These are phyloP conservation scores for Suillus weaverae DNA, from an alignment of 768 basidiomycete genomes.

Conservation along the genomic window DNA sequence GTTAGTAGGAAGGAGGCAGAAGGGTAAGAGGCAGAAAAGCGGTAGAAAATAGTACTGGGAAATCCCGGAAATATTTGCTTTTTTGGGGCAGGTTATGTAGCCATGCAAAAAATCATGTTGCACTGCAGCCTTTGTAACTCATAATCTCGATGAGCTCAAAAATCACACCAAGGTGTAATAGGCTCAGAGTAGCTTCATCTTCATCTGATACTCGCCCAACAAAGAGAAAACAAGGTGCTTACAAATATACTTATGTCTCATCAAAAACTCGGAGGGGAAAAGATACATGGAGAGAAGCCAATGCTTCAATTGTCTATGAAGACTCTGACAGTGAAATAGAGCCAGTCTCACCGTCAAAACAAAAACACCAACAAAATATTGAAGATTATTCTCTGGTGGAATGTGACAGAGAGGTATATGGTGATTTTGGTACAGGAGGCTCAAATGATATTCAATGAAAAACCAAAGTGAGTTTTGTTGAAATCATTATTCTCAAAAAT, in stretches of 20 bases:
- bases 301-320: background rate
- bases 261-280: too few species aligned
- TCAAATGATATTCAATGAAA: background rate
- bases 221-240: too few species aligned
- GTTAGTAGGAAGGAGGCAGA: background rate
- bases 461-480: background rate
- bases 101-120: too few species aligned
- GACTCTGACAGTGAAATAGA: background rate
- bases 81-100: too few species aligned
- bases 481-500: background rate
- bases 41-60: too few species aligned
- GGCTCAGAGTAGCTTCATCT: too few species aligned
- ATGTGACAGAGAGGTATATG: background rate
- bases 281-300: background rate
- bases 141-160: too few species aligned
- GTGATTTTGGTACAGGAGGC: background rate
- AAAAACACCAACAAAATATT: background rate
- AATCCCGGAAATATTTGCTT: background rate
- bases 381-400: background rate
- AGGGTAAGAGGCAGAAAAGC: too few species aligned
- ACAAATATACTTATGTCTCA: too few species aligned
- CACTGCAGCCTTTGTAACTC: too few species aligned
- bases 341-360: background rate
- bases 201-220: too few species aligned
- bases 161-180: too few species aligned